Conservation (phyloP, 345 rosid species). For the Laguncularia racemosa region DNA sequence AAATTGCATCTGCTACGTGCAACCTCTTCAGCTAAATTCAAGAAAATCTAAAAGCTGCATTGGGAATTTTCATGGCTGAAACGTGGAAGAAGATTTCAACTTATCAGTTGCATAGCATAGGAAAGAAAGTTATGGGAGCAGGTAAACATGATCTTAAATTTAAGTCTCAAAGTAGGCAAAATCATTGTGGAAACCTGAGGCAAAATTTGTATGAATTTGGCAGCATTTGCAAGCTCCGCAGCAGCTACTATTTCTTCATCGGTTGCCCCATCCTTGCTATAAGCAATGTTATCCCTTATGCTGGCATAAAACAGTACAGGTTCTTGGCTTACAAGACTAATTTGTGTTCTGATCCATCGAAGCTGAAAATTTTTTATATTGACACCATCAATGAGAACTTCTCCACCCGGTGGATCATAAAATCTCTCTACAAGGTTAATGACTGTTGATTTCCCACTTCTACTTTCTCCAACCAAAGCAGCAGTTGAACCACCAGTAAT, state of each 20-base stretch:
- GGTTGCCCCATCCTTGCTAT: conserved; percentile 32
- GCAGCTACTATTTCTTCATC: conserved; percentile 27
- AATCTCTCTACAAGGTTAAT: conserved; percentile 30
- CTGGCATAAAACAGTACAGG: conserved; percentile 29
- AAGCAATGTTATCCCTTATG: conserved; percentile 29
- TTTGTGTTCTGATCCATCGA: conserved; percentile 27
- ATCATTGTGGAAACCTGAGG: conserved; percentile 21
- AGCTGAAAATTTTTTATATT: conserved; percentile 27
- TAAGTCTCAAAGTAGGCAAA: no score
- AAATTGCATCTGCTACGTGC: no score
- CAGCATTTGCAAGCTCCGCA: conserved; percentile 31
- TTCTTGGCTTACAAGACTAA: conserved; percentile 36
- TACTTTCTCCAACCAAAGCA: conserved; percentile 39
- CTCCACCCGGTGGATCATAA: conserved; percentile 26
- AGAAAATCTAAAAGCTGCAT: no score
- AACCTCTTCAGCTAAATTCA: no score
- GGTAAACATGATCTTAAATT: no score
- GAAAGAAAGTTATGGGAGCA: no score
- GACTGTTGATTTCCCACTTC: conserved; percentile 37
- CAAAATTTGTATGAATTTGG: conserved; percentile 31
- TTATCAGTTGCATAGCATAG: no score
- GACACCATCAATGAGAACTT: conserved; percentile 27
- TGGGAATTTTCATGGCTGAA: no score
- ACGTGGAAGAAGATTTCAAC: not conserved
- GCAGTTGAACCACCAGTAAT: conserved; percentile 25